Conservation (phyloP, 768 basidiomycete species). For the Arthromyces matolae region DNA sequence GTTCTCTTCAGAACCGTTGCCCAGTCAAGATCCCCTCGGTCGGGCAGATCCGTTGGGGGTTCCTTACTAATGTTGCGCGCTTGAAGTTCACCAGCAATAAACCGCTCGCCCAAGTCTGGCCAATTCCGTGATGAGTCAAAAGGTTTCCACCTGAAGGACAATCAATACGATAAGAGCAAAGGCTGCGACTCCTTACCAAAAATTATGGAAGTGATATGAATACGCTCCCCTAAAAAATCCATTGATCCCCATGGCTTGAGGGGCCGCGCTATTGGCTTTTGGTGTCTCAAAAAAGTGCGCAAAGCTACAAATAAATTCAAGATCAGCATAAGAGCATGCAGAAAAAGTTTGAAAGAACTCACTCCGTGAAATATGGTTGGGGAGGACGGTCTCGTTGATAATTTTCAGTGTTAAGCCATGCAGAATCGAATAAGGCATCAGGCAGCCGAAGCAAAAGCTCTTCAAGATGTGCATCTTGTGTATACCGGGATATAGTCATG, state of each 20-base stretch:
- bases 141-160: slow-evolving; percentile 79
- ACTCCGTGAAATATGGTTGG: slow-evolving; percentile 92
- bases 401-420: slow-evolving; percentile 92
- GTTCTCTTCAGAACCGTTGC: slow-evolving; percentile 91
- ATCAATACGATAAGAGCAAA: neutral
- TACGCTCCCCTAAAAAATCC: slow-evolving; percentile 96
- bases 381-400: slow-evolving; percentile 92
- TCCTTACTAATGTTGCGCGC: slow-evolving; percentile 45
- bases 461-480: slow-evolving; percentile 84
- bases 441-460: slow-evolving; percentile 83
- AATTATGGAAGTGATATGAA: slow-evolving; percentile 96
- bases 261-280: slow-evolving; percentile 65
- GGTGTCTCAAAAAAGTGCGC: slow-evolving; percentile 88
- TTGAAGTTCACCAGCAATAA: slow-evolving; percentile 68
- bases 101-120: slow-evolving; percentile 86
- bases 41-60: slow-evolving; percentile 44
- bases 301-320: slow-evolving; percentile 50
- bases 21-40: slow-evolving; percentile 86
- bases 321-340: neutral
- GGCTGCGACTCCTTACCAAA: slow-evolving; percentile 52
- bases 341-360: slow-evolving; percentile 18
- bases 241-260: slow-evolving; percentile 85
- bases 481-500: slow-evolving; percentile 89
- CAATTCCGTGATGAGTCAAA: slow-evolving; percentile 93
- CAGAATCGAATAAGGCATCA: slow-evolving; percentile 94